Percentiles rank a stretch among this genome's conserved stretches.
phyloP scores from a whole-genome alignment of 805 yeast genomes.

The Sugiyamaella qingdaonensis region DNA sequence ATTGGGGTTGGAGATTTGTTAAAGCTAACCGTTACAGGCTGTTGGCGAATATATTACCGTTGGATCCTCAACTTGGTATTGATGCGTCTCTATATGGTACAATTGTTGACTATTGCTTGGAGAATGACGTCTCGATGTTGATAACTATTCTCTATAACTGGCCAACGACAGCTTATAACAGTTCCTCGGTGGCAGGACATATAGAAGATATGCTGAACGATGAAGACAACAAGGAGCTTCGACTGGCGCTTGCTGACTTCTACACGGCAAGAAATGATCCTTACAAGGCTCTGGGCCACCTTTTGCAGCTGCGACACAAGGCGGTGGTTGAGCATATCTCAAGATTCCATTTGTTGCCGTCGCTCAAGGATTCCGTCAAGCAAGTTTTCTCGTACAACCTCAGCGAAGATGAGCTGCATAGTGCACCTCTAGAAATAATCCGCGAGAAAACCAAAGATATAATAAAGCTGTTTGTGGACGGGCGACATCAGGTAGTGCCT shows the following conservation, averaged over 20 bases:
- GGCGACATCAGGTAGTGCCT: conserved; percentile 63
- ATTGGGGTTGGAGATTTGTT: conserved; percentile 53
- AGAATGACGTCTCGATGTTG: conserved; percentile 37
- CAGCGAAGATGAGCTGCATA: conserved; percentile 32
- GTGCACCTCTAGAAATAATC: conserved; percentile 41
- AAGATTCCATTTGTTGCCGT: conserved; percentile 56
- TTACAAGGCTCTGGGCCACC: conserved; percentile 57
- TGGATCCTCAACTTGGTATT: conserved; percentile 34
- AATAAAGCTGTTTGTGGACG: conserved; percentile 53
- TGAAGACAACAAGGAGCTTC: conserved; percentile 20
- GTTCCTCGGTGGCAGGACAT: conserved; percentile 38
- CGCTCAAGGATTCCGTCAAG: conserved; percentile 48
- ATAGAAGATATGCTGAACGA: conserved; percentile 46
- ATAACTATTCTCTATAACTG: conserved; percentile 47
- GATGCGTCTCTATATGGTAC: conserved; percentile 41
- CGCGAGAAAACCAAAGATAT: conserved; percentile 40
- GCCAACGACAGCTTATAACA: conserved; percentile 54
- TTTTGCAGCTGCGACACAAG: conserved; percentile 52
- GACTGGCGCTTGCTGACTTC: conserved; percentile 36
- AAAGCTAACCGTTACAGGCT: conserved; percentile 42
- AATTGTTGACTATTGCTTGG: conserved; percentile 46
- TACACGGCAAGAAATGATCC: conserved; percentile 58
- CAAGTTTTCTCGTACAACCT: conserved; percentile 33
- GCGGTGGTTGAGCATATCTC: conserved; percentile 55
- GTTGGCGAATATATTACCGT: conserved; percentile 58